A percentile compares a stretch with the other conserved stretches of the same genome.
Evolutionary conservation across 306 rosid genomes (phyloP).

Genomic region (Acacia crassicarpa): DNA sequence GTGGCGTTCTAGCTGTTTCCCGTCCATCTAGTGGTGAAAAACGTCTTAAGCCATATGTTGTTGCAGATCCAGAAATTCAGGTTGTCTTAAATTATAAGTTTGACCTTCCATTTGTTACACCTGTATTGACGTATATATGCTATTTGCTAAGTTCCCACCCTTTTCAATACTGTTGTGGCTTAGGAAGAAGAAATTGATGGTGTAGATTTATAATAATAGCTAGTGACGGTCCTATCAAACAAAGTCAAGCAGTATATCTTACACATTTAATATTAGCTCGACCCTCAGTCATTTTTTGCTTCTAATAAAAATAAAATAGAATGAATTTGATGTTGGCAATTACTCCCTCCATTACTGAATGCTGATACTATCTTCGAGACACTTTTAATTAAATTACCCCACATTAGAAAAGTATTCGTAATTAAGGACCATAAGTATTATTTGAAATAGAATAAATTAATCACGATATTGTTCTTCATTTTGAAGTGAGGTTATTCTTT

Average conservation of each 20-base stretch:
- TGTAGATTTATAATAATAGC: constrained; percentile 80
- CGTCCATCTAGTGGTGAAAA: constrained; percentile 92
- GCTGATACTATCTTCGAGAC: no score
- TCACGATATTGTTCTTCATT: no score
- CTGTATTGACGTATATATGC: constrained; percentile 4
- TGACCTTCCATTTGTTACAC: constrained; percentile 22
- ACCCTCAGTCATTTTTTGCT: background rate
- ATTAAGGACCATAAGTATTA: no score
- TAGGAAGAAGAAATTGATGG: constrained; percentile 86
- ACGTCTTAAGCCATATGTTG: constrained; percentile 73
- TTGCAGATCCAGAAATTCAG: constrained; percentile 92
- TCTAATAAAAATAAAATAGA: no score
- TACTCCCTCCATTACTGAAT: no score
- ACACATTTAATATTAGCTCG: background rate
- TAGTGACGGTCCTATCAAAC: constrained; percentile 81
- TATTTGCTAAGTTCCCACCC: constrained; percentile 25
- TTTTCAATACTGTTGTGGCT: constrained; percentile 14
- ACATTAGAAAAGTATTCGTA: no score
- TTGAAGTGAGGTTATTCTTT: no score
- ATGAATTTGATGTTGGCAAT: no score
- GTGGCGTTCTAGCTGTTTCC: constrained; percentile 68
- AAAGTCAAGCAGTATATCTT: constrained; percentile 55
- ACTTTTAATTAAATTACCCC: no score
- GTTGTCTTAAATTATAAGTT: constrained; percentile 29
- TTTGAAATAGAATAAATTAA: no score